These are phyloP conservation scores for Colletotrichum liaoningense DNA, from an alignment of 2,329 filamentous ascomycete genomes.

Conservation along the genomic window DNA sequence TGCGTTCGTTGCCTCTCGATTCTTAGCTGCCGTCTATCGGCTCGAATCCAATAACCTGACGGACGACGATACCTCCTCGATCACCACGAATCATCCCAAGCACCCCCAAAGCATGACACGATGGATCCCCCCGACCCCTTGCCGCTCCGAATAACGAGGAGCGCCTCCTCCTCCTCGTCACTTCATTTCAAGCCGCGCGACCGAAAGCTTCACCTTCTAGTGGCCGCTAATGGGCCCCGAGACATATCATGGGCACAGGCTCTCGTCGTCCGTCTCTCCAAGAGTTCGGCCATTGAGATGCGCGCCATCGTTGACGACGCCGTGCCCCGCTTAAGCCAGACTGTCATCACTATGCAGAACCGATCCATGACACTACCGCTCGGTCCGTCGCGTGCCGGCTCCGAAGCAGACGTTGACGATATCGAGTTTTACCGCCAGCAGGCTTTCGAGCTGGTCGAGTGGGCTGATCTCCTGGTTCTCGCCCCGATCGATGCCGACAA, in stretches of 20 bases:
- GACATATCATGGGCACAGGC: slow-evolving; percentile 75
- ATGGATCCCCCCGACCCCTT: slow-evolving; percentile 34
- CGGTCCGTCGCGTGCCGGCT: slow-evolving; percentile 45
- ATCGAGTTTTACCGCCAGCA: slow-evolving; percentile 65
- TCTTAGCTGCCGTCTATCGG: neutral
- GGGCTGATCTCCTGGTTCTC: slow-evolving; percentile 88
- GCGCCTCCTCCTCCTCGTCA: slow-evolving; percentile 48
- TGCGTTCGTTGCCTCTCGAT: neutral
- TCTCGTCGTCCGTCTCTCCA: slow-evolving; percentile 75
- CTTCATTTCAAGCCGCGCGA: slow-evolving; percentile 49
- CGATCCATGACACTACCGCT: slow-evolving; percentile 50
- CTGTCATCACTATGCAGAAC: slow-evolving; percentile 71
- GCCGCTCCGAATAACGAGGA: slow-evolving; percentile 32
- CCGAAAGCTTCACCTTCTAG: slow-evolving; percentile 69
- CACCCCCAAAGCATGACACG: slow-evolving; percentile 11
- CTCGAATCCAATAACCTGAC: neutral
- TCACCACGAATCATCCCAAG: neutral
- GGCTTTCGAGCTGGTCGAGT: slow-evolving; percentile 79
- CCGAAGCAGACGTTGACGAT: slow-evolving; percentile 52
- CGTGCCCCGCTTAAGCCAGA: slow-evolving; percentile 71
- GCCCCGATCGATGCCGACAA: slow-evolving; percentile 87
- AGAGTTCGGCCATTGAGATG: slow-evolving; percentile 70
- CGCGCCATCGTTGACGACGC: slow-evolving; percentile 74
- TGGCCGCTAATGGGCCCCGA: slow-evolving; percentile 73
- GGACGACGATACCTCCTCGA: slow-evolving; percentile 9